These are phyloP conservation scores for Moricandia arvensis DNA, from an alignment of 345 rosid species.

Conservation along the genomic window DNA sequence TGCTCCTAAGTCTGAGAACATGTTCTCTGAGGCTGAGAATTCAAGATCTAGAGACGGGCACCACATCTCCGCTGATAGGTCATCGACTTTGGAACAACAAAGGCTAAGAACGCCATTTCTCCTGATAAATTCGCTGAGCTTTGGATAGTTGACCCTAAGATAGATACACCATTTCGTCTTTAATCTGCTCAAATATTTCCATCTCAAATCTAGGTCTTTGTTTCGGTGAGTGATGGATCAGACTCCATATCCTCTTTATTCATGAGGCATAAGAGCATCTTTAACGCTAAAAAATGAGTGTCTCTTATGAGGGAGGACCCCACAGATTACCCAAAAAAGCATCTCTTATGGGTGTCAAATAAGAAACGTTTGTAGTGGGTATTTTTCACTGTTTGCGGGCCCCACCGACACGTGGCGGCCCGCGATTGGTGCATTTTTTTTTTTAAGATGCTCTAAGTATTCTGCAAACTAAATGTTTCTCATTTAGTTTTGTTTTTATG, in stretches of 20 bases:
- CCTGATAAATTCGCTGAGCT: slow-evolving; percentile 85
- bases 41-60: slow-evolving; percentile 59
- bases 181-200: not conserved
- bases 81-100: slow-evolving; percentile 57
- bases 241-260: too few relatives aligned
- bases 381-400: too few relatives aligned
- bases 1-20: slow-evolving; percentile 39
- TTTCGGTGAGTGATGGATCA: too few relatives aligned
- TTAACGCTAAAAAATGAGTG: too few relatives aligned
- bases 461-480: not conserved
- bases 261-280: too few relatives aligned
- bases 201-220: not conserved
- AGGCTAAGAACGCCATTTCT: slow-evolving; percentile 93
- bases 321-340: too few relatives aligned
- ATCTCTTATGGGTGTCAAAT: too few relatives aligned
- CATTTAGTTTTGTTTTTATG: not conserved
- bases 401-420: too few relatives aligned
- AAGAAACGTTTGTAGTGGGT: too few relatives aligned
- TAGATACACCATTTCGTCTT: slow-evolving; percentile 71
- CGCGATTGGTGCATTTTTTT: too few relatives aligned
- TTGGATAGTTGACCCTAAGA: slow-evolving; percentile 77
- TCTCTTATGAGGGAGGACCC: too few relatives aligned
- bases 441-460: too few relatives aligned
- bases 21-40: slow-evolving; percentile 20
- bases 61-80: slow-evolving; percentile 75